Evolutionary conservation across 1,284 basidiomycete genomes (phyloP), one percentile per base, ranked within the genome.

Genomic region (Pulveroboletus sp.): DNA sequence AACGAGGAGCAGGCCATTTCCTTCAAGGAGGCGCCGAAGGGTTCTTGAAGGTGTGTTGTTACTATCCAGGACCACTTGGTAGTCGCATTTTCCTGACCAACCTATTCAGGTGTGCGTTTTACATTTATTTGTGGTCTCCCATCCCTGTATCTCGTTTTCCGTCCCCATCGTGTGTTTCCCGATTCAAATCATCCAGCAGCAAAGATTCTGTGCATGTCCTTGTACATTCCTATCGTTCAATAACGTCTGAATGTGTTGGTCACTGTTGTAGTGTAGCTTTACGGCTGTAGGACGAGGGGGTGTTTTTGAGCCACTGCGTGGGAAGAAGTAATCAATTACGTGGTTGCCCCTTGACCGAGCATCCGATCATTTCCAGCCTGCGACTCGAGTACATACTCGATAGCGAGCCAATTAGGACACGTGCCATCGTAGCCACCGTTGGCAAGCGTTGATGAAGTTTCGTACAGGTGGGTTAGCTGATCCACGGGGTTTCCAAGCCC

Each of bases 1-100:
- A 84, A 83, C 69, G 91, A 94, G 79, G 93, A 96, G 79, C 89
- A 91, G 81, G 92, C 91, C 62, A 90, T 96, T 72, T 88, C 91
- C 67, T 85, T 58, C 76, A 94, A 95, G 82, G 92, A 94, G 76
- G 88, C 89, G 57, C 88, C 90, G 64, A 86, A 86, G 76, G 79
- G 79, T 58, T 49, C 69, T 65, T 80, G 71, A 68, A 65, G 57
- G 65, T 66, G n/a, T 35, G 65, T 56, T 28, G 26, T 49, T 47
- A 12, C 11, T 20, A 52, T 45, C 7, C n/a, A 17, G 36, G 11
- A 43, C 17, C 20, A 42, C 24, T 35, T 28, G n/a, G n/a, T 12
- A 15, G 39, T 6, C 6, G 15, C 29, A 31, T 29, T 40, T 14
- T 49, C 46, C 38, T 49, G 29, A 62, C 36, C 11, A 35, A 6